Evolutionary conservation across 2,329 filamentous ascomycete species (phyloP).

Genomic region (Aureobasidium zeae): DNA sequence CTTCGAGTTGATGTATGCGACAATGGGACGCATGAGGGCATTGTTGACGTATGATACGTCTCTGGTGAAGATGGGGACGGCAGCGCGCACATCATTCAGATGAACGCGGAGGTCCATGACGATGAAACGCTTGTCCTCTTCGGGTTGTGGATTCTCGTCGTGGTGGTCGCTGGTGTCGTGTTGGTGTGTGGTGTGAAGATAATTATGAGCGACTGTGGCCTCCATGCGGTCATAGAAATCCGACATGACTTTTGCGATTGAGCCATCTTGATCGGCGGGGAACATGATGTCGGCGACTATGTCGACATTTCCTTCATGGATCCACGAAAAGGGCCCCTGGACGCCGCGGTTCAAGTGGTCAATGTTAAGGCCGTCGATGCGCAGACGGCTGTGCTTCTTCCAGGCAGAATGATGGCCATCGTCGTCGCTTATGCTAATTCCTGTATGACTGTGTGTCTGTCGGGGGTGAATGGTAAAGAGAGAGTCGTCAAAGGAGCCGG

Average conservation of each 20-base stretch:
- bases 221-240: slow-evolving; percentile 96
- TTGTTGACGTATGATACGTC: slow-evolving; percentile 95
- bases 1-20: slow-evolving; percentile 95
- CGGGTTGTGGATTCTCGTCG: slow-evolving; percentile 15
- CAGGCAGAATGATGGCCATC: slow-evolving; percentile 61
- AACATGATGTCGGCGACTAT: slow-evolving; percentile 95
- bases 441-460: slow-evolving; percentile 72
- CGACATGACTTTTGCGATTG: slow-evolving; percentile 88
- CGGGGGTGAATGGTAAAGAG: slow-evolving; percentile 94
- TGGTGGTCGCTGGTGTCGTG: slow-evolving; percentile 22
- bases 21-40: slow-evolving; percentile 86
- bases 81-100: slow-evolving; percentile 87
- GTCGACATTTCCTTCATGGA: slow-evolving; percentile 92
- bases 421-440: slow-evolving; percentile 48
- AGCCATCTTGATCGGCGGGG: slow-evolving; percentile 76
- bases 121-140: slow-evolving; percentile 65
- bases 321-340: slow-evolving; percentile 93
- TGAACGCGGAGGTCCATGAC: slow-evolving; percentile 94
- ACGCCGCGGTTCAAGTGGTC: slow-evolving; percentile 93
- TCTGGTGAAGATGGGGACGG: slow-evolving; percentile 83
- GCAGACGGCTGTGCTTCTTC: slow-evolving; percentile 91
- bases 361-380: slow-evolving; percentile 88
- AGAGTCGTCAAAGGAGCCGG: slow-evolving; percentile 87
- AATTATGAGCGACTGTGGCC: slow-evolving; percentile 75
- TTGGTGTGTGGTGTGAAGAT: slow-evolving; percentile 32